phyloP scores from a whole-genome alignment of 768 basidiomycete genomes.

The Kockovaella imperatae region DNA sequence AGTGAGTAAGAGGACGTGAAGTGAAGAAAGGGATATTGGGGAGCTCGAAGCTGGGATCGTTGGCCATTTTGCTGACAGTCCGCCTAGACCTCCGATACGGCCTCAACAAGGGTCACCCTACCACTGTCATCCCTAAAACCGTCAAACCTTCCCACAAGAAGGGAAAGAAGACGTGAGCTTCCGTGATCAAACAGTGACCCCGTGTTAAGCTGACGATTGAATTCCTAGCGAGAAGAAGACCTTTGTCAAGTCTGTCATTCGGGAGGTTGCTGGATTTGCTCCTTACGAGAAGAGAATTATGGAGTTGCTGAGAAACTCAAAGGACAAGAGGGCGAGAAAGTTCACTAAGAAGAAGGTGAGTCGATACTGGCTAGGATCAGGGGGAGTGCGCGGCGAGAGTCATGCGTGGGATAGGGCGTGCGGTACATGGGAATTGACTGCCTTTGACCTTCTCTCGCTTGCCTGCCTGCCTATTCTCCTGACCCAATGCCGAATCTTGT shows the following conservation, averaged over 20 bases:
- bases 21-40: not conserved
- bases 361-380: constrained; percentile 21
- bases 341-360: constrained; percentile 97
- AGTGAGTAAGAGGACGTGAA: constrained; percentile 25
- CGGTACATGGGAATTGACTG: no score
- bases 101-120: constrained; percentile 79
- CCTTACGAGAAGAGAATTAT: constrained; percentile 96
- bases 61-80: constrained; percentile 7
- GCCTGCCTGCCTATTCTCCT: no score
- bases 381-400: not conserved
- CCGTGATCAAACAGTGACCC: not conserved
- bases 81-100: constrained; percentile 76
- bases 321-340: constrained; percentile 99
- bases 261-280: constrained; percentile 96
- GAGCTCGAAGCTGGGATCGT: not conserved
- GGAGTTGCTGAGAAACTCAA: constrained; percentile 96
- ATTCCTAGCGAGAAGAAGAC: constrained; percentile 61
- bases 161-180: constrained; percentile 62
- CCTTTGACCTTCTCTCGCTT: no score
- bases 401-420: no score
- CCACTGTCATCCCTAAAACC: constrained; percentile 69
- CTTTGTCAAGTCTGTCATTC: constrained; percentile 85
- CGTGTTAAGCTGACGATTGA: not conserved
- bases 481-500: no score
- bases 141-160: constrained; percentile 82